These are phyloP conservation scores for Actinidia polygama DNA, from an alignment of 179 eudicot genomes.

Conservation along the genomic window DNA sequence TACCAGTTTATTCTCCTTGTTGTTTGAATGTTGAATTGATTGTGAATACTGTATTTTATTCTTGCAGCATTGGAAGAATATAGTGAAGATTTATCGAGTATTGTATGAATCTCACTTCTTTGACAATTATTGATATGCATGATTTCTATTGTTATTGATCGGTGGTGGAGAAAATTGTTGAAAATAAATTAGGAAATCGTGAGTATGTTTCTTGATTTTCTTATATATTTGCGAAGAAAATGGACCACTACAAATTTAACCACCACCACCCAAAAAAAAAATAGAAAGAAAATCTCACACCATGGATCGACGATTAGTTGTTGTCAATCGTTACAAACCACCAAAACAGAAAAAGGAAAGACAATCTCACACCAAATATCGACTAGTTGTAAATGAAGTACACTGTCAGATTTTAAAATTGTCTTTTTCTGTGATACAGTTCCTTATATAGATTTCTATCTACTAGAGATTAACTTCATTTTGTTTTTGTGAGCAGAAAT, in stretches of 20 bases:
- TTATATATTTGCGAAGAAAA: not conserved
- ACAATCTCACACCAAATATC: no score
- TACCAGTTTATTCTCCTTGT: not conserved
- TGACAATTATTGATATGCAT: not conserved
- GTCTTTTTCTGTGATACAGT: not conserved
- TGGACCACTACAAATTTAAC: not conserved
- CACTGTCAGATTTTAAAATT: not conserved
- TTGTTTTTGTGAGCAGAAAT: slow-evolving; percentile 46
- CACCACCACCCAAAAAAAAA: not conserved
- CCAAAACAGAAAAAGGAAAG: no score
- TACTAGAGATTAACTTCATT: not conserved
- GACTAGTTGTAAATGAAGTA: no score
- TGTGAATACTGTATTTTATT: slow-evolving; percentile 5
- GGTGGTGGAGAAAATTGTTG: not conserved
- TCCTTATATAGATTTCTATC: not conserved
- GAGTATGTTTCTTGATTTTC: not conserved
- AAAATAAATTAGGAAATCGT: not conserved
- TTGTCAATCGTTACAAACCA: no score
- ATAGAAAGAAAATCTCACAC: not conserved
- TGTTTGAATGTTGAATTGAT: not conserved
- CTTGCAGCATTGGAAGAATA: slow-evolving; percentile 53
- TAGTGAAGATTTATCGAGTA: slow-evolving; percentile 67
- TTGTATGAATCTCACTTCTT: slow-evolving; percentile 49
- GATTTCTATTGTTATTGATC: not conserved
- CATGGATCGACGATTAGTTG: not conserved